Conservation (phyloP, 176 grass and related monocot species). For the Oryza coarctata region DNA sequence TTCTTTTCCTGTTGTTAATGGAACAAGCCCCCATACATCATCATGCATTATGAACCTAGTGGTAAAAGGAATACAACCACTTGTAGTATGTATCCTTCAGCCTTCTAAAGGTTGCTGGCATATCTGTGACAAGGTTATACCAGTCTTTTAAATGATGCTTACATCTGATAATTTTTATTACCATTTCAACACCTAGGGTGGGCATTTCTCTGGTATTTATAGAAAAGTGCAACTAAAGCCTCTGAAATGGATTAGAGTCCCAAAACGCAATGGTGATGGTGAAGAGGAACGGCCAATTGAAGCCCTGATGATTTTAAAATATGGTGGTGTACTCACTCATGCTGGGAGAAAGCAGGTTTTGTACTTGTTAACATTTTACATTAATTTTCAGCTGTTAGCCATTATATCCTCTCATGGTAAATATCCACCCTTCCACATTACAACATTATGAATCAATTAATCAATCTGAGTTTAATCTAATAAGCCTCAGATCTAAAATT, state of each 20-base stretch:
- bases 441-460: not conserved
- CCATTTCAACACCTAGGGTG: constrained; percentile 50
- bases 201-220: constrained; percentile 99
- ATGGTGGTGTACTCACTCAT: constrained; percentile 98
- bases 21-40: not conserved
- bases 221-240: constrained; percentile 98
- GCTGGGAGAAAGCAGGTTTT: constrained; percentile 96
- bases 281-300: constrained; percentile 84
- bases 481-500: not conserved
- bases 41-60: not conserved
- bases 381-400: not conserved
- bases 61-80: not conserved
- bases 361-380: not conserved
- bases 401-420: constrained; percentile 23
- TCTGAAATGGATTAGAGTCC: constrained; percentile 92
- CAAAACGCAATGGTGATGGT: constrained; percentile 59
- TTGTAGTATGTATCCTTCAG: constrained; percentile 11
- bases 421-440: not conserved
- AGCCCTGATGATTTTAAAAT: constrained; percentile 99
- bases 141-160: not conserved
- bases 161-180: constrained; percentile 16
- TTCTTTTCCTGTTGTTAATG: constrained; percentile 16
- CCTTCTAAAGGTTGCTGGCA: constrained; percentile 7
- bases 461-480: not conserved
- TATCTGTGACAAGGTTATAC: constrained; percentile 8